Conservation (phyloP, 2,329 filamentous ascomycete species). For the Talaromyces sp. region DNA sequence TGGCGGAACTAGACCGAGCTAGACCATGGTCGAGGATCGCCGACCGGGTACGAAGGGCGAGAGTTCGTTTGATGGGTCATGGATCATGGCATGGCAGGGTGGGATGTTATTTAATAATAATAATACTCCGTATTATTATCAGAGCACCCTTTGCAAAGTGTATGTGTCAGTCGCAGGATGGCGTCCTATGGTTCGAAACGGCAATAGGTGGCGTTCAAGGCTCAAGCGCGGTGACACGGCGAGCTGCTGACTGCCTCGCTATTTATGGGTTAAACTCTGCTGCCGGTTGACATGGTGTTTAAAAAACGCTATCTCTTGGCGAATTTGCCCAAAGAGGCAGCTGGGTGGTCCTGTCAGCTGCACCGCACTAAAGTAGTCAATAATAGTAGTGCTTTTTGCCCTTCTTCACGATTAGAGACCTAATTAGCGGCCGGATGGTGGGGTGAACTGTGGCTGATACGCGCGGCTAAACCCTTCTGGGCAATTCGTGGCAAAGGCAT, state of each 20-base stretch:
- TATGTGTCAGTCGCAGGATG: not conserved
- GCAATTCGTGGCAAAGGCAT: not conserved
- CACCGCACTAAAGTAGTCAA: too few species aligned
- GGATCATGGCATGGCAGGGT: too few species aligned
- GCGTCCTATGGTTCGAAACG: not conserved
- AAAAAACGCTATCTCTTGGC: not conserved
- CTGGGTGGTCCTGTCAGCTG: not conserved
- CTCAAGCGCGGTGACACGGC: not conserved
- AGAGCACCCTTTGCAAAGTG: too few species aligned
- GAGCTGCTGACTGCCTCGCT: not conserved
- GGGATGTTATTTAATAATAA: too few species aligned
- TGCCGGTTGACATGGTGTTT: too few species aligned
- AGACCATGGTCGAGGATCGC: too few species aligned
- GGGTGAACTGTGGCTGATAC: not conserved
- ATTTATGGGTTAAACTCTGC: too few species aligned
- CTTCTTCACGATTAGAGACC: not conserved
- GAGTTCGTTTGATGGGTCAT: too few species aligned
- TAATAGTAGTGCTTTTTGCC: too few species aligned
- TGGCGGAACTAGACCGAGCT: too few species aligned
- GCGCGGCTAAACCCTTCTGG: not conserved
- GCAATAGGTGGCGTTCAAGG: not conserved
- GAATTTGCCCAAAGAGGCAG: not conserved
- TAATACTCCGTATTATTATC: too few species aligned
- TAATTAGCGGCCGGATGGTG: not conserved
- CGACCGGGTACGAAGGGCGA: too few species aligned